Base-by-base conservation (phyloP, 2,329 filamentous ascomycete genomes). In the Shiraia sp. region DNA sequence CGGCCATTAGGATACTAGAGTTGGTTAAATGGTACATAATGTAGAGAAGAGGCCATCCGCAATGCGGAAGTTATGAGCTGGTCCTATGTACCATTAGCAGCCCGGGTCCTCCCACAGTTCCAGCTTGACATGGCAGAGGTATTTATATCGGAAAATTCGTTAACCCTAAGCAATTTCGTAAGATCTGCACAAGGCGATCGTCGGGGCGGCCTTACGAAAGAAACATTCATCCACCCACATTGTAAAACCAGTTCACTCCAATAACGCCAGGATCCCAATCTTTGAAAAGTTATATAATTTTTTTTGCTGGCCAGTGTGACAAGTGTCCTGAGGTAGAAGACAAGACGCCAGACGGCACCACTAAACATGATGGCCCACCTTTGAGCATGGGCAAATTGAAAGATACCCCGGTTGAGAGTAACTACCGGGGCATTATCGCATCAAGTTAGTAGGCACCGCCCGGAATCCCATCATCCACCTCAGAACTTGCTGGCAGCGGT, bases 401-500 rank as follows among this genome's bases (percentile, higher is more conserved):
- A 42, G 13, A 30, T 7, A 47, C 36, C 44, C 40, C 29, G 45
- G 32, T 38, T 36, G 36, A 40, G 39, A 45, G 14, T 15, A 15
- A 27, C 43, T n/a, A n/a, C 42, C 23, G 6, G 10, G 15, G 23
- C n/a, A 16, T 10, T 15, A 16, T 16, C 10, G 25, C 10, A 27
- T 32, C 27, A 33, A 29, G 33, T 30, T 36, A 24, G 45, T 31
- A 54, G 51, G 40, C 54, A 60, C 57, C 53, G 23, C 40, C 38
- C 30, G 29, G 26, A 33, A 22, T 17, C 16, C 25, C 23, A 38
- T 35, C n/a, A 3, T 12, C 28, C 7, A 34, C 26, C 32, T 53
- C 50, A 66, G 16, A 61, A 57, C 34, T 45, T 63, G 50, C 50
- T 55, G 12, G 64, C 61, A 32, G 63, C 61, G 40, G 55, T 53